A percentile compares a stretch with the other conserved stretches of the same genome.
These are phyloP conservation scores for Primulina huaijiensis DNA, from an alignment of 257 asterid species.

Conservation along the genomic window DNA sequence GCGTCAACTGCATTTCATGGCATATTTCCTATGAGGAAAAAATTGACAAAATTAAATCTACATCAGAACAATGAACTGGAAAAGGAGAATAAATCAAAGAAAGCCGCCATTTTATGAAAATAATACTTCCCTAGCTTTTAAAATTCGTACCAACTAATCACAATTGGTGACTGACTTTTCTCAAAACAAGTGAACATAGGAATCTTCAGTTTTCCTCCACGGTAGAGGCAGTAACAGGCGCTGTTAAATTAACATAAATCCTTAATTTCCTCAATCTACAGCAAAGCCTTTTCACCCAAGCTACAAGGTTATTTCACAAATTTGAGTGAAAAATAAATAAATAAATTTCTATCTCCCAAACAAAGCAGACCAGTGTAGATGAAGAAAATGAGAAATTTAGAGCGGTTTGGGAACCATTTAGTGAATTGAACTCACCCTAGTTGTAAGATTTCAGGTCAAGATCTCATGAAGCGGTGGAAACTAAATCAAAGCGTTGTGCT, in stretches of 20 bases:
- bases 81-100: neutral
- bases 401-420: slow-evolving; percentile 5
- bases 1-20: slow-evolving; percentile 27
- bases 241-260: slow-evolving; percentile 12
- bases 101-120: neutral
- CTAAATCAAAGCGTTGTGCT: slow-evolving; percentile 16
- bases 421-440: slow-evolving; percentile 28
- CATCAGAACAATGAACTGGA: slow-evolving; percentile 5
- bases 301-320: neutral
- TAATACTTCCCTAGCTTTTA: neutral
- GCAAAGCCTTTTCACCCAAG: neutral
- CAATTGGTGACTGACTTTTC: slow-evolving; percentile 30
- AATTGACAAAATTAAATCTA: slow-evolving; percentile 1
- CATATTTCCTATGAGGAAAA: slow-evolving; percentile 18
- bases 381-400: neutral
- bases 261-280: slow-evolving; percentile 15
- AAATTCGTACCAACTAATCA: slow-evolving; percentile 16
- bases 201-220: slow-evolving; percentile 2
- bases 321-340: neutral
- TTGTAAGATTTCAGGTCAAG: slow-evolving; percentile 27
- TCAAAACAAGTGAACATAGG: slow-evolving; percentile 3
- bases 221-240: slow-evolving; percentile 2
- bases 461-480: slow-evolving; percentile 42
- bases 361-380: too few relatives aligned
- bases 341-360: too few relatives aligned